Evolutionary conservation across 2,329 filamentous ascomycete genomes (phyloP).

Genomic region (Rachicladosporium sp.): DNA sequence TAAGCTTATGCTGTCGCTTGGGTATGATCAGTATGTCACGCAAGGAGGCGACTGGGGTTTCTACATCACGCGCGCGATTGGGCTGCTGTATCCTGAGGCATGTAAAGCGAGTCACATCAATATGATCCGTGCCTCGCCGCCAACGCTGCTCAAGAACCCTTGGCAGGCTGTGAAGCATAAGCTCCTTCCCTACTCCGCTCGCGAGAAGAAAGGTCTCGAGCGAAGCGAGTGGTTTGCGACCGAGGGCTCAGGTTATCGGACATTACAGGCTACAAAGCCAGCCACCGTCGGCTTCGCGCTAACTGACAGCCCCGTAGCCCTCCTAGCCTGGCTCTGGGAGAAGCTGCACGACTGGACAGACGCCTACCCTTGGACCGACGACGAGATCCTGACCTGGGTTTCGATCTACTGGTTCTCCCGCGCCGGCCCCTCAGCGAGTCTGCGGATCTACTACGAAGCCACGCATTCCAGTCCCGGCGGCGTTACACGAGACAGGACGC

Average conservation of each 20-base stretch:
- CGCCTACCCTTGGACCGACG: conserved; percentile 58
- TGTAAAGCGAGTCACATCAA: conserved; percentile 53
- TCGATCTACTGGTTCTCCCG: conserved; percentile 59
- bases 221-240: conserved; percentile 45
- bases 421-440: conserved; percentile 55
- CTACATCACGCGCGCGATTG: conserved; percentile 51
- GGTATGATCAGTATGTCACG: conserved; percentile 47
- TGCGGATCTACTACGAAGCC: conserved; percentile 62
- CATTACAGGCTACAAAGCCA: conserved; percentile 54
- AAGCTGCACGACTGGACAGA: conserved; percentile 71
- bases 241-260: conserved; percentile 48
- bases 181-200: conserved; percentile 39
- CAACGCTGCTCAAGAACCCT: conserved; percentile 41
- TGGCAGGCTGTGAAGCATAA: conserved; percentile 45
- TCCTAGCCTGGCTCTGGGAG: conserved; percentile 70
- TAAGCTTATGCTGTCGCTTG: conserved; percentile 57
- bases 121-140: conserved; percentile 40
- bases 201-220: conserved; percentile 40
- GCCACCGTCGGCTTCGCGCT: conserved; percentile 61
- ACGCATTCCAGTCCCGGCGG: conserved; percentile 26
- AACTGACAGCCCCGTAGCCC: conserved; percentile 55
- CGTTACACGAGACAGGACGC: conserved; percentile 23
- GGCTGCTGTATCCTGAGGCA: conserved; percentile 44
- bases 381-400: conserved; percentile 66
- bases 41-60: conserved; percentile 60